Base-by-base conservation (phyloP, 1,284 basidiomycete genomes). In the Rhodotorula sp. region DNA sequence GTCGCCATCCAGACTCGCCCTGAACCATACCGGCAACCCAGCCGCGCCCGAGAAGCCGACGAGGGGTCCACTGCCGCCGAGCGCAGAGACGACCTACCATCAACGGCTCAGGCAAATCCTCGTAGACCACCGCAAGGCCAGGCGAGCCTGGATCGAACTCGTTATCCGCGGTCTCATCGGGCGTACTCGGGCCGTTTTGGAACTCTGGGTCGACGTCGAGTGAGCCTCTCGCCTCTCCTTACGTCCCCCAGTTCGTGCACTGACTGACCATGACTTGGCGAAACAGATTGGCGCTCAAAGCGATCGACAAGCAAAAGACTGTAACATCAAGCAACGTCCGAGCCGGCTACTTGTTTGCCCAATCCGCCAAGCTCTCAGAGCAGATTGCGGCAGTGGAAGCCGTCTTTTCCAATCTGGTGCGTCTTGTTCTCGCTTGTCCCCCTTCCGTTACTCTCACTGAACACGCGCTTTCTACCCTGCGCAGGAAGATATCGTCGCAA, bases 181-280 rank as follows among this genome's bases (percentile, higher is more conserved):
- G 18, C 33, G 72, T 24, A 61, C 64, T 3, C 67, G 68, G 49
- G 69, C 68, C 6, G 67, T 67, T 6, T 60, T 74, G 29, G 74
- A 75, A 37, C 51, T 75, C 18, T 75, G 70, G 72, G 62, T 55
- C 26, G 74, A 75, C 44, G 56, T 75, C 48, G 72, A 75, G 73
- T 73, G 51, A 45, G 73, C 58, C 48, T 10, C 37, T 3, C 24
- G n/a, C 4, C 30, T 7, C 18, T 57, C 15, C 26, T 17, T 6
- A 22, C n/a, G 26, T 15, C 29, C 6, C 6, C 46, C 1, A 6
- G 44, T 18, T 64, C 22, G 26, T 24, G n/a, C 14, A 10, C 56
- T 1, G 7, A 12, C 59, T 33, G n/a, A 62, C 12, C 20, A 56
- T 54, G 24, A 55, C 51, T 24, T 22, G 12, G 44, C 12, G 3